A percentile compares a stretch with the other conserved stretches of the same genome.
Conservation (phyloP, 345 rosid genomes). For the Lenwebbia sp. region DNA sequence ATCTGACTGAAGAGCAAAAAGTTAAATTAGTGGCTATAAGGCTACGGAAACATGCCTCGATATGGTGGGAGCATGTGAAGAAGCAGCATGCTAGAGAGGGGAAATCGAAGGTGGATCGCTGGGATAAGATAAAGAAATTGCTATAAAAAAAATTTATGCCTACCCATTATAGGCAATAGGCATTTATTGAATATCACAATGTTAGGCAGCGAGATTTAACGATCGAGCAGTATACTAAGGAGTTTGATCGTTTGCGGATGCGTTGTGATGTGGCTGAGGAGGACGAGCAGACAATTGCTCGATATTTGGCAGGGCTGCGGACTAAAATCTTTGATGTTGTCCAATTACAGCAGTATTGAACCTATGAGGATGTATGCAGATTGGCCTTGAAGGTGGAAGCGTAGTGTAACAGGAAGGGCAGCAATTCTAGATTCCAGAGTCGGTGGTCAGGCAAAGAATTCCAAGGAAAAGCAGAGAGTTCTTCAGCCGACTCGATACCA, state of each 20-base stretch:
- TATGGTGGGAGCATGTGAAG: not conserved
- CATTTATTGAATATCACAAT: not conserved
- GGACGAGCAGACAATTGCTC: not conserved
- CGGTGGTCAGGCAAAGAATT: too few species aligned
- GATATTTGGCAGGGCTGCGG: not conserved
- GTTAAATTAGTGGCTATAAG: not conserved
- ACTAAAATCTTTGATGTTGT: not conserved
- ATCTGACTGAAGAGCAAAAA: not conserved
- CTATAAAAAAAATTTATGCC: not conserved
- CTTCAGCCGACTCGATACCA: not conserved
- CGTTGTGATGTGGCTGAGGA: not conserved
- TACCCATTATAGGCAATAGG: not conserved
- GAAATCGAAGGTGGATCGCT: not conserved
- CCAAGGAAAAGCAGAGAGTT: not conserved
- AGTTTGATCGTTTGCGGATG: not conserved
- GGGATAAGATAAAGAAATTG: not conserved
- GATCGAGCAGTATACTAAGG: not conserved
- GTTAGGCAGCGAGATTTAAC: not conserved
- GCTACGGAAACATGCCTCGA: not conserved
- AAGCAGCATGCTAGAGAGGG: not conserved
- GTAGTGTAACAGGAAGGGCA: not conserved
- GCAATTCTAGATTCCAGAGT: not conserved
- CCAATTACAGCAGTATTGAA: not conserved
- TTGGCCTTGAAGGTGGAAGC: not conserved
- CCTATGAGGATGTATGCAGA: not conserved